phyloP scores from a whole-genome alignment of 768 basidiomycete species.

The Trametes sanguinea region DNA sequence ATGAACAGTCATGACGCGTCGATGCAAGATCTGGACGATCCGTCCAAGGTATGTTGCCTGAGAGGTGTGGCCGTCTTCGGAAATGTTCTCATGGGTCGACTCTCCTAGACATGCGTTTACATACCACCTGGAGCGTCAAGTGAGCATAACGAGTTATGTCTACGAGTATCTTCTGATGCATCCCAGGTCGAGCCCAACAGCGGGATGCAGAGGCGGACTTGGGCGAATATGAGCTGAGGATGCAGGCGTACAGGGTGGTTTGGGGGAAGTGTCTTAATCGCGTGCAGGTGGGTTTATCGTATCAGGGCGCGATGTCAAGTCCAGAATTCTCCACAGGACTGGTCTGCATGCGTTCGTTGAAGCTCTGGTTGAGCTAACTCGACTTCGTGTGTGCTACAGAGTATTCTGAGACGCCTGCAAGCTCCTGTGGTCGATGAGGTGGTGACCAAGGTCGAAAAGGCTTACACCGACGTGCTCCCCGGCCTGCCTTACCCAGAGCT shows the following conservation, averaged over 20 bases:
- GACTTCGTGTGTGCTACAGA: slow-evolving; percentile 33
- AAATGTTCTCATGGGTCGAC: background rate
- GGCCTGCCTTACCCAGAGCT: slow-evolving; percentile 63
- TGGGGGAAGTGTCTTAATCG: slow-evolving; percentile 62
- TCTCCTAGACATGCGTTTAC: slow-evolving; percentile 27
- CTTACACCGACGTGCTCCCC: slow-evolving; percentile 49
- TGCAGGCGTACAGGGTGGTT: slow-evolving; percentile 54
- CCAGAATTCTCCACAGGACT: too few relatives aligned
- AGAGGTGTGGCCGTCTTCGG: background rate
- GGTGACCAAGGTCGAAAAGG: slow-evolving; percentile 42
- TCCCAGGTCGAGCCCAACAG: background rate
- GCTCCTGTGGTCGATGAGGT: slow-evolving; percentile 49
- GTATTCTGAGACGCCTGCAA: slow-evolving; percentile 49
- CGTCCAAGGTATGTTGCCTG: slow-evolving; percentile 19
- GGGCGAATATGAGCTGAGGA: slow-evolving; percentile 39
- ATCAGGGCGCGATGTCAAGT: background rate
- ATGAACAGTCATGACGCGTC: background rate
- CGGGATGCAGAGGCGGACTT: background rate
- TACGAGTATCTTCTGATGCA: background rate
- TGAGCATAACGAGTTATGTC: background rate
- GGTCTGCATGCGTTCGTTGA: too few relatives aligned
- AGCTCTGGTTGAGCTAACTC: too few relatives aligned
- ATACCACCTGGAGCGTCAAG: slow-evolving; percentile 19
- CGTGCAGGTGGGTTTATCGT: slow-evolving; percentile 48
- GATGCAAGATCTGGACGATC: slow-evolving; percentile 24